These are phyloP conservation scores for Colletotrichum incanum DNA, from an alignment of 2,329 filamentous ascomycete genomes.

Conservation along the genomic window DNA sequence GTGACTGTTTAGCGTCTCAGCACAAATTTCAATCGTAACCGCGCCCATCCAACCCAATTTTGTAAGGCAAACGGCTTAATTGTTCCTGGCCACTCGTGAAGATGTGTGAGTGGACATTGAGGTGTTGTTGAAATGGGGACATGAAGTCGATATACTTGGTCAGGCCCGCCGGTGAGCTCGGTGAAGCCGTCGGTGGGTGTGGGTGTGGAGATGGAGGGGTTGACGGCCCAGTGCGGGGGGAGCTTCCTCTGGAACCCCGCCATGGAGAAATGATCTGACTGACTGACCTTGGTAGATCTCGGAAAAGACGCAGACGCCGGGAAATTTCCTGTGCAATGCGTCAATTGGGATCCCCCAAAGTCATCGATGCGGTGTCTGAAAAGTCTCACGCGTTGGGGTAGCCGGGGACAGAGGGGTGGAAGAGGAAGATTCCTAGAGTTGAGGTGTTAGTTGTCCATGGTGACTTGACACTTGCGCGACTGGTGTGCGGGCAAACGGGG, in stretches of 20 bases:
- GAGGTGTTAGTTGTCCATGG: slow-evolving; percentile 19
- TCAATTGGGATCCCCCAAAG: not conserved
- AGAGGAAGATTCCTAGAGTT: slow-evolving; percentile 84
- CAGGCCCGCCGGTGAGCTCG: slow-evolving; percentile 1
- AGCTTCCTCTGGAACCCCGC: slow-evolving; percentile 29
- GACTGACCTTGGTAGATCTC: slow-evolving; percentile 93
- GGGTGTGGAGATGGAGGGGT: slow-evolving; percentile 29
- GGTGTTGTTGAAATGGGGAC: not conserved
- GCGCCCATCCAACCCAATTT: not conserved
- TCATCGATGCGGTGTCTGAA: too few species aligned
- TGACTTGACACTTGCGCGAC: not conserved
- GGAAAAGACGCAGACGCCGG: slow-evolving; percentile 89
- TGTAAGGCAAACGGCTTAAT: too few species aligned
- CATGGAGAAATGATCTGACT: slow-evolving; percentile 11
- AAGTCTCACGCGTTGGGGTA: slow-evolving; percentile 84
- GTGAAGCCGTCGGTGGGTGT: not conserved
- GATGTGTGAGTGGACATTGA: not conserved
- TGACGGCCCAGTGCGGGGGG: slow-evolving; percentile 17
- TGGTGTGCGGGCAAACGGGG: not conserved
- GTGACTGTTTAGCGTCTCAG: slow-evolving; percentile 69
- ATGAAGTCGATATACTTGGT: slow-evolving; percentile 11
- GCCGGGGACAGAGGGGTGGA: slow-evolving; percentile 86
- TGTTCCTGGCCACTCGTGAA: not conserved
- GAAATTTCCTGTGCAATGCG: slow-evolving; percentile 71
- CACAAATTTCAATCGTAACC: too few species aligned